These are phyloP conservation scores for Fraxinus dipetala DNA, from an alignment of 305 asterid genomes.

Conservation along the genomic window DNA sequence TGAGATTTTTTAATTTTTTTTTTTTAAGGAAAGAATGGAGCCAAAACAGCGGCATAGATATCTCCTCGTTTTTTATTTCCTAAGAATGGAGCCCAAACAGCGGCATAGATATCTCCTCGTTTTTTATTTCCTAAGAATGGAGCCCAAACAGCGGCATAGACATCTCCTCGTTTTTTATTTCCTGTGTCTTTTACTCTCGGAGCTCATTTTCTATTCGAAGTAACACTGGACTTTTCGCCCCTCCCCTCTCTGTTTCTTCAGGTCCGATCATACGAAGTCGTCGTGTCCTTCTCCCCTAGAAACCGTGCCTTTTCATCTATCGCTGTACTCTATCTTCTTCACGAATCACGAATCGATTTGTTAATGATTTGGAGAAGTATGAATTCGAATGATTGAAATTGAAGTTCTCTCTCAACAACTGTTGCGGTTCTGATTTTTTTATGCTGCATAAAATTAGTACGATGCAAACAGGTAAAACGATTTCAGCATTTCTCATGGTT, in stretches of 20 bases:
- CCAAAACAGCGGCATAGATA: no score
- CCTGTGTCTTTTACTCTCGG: neutral
- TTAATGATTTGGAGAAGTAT: slow-evolving; percentile 2
- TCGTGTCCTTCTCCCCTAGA: neutral
- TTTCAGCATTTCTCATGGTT: neutral
- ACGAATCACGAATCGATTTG: slow-evolving; percentile 14
- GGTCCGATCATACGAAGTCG: slow-evolving; percentile 22
- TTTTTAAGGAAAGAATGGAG: no score
- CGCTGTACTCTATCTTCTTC: neutral
- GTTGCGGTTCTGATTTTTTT: slow-evolving; percentile 14
- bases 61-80: no score
- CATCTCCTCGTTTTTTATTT: neutral
- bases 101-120: no score
- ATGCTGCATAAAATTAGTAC: neutral
- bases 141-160: slow-evolving; percentile 59
- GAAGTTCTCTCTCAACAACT: slow-evolving; percentile 15
- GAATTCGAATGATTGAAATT: slow-evolving; percentile 4
- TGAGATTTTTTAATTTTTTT: no score
- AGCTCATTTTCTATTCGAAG: slow-evolving; percentile 17
- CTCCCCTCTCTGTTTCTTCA: neutral
- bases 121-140: slow-evolving; percentile 37
- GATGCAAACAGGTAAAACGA: slow-evolving; percentile 37
- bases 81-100: no score
- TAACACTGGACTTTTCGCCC: slow-evolving; percentile 7
- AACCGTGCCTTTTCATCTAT: slow-evolving; percentile 1